Conservation (phyloP, 2,329 filamentous ascomycete genomes). For the Torrubiella hemipterigena region DNA sequence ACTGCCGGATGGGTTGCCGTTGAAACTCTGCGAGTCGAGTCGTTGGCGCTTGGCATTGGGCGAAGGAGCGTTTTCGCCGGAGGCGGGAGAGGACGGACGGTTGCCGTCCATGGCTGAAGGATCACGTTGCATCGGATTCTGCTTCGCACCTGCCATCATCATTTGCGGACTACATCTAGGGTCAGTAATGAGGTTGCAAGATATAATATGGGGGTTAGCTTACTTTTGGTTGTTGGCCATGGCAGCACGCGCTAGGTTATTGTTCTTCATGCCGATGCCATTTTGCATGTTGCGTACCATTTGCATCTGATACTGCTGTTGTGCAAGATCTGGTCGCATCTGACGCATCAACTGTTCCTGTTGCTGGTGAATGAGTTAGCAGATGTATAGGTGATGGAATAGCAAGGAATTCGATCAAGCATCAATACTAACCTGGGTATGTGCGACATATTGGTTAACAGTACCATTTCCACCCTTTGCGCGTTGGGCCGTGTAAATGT, state of each 20-base stretch:
- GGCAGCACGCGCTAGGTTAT: slow-evolving; percentile 58
- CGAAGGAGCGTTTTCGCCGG: slow-evolving; percentile 79
- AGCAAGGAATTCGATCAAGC: slow-evolving; percentile 11
- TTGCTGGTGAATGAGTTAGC: slow-evolving; percentile 28
- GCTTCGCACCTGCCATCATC: slow-evolving; percentile 59
- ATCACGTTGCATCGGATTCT: slow-evolving; percentile 77
- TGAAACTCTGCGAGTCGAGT: slow-evolving; percentile 59
- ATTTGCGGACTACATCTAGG: slow-evolving; percentile 47
- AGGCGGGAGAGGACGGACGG: slow-evolving; percentile 70
- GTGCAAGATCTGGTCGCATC: slow-evolving; percentile 50
- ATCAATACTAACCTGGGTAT: slow-evolving; percentile 59
- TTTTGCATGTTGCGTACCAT: slow-evolving; percentile 60
- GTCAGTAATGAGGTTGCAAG: slow-evolving; percentile 10
- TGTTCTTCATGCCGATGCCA: slow-evolving; percentile 47
- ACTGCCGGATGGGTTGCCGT: slow-evolving; percentile 49
- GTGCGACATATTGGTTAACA: slow-evolving; percentile 64
- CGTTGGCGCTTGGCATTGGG: slow-evolving; percentile 75
- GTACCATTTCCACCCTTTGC: slow-evolving; percentile 50
- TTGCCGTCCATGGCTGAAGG: slow-evolving; percentile 79
- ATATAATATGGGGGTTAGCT: slow-evolving; percentile 18
- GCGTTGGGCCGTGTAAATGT: slow-evolving; percentile 79
- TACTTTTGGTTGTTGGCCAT: slow-evolving; percentile 71
- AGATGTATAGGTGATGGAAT: slow-evolving; percentile 9
- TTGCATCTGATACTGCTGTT: slow-evolving; percentile 43
- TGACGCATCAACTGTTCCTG: slow-evolving; percentile 60